Conservation (phyloP, 371 early-diverging fungal genomes). For the Gilbertella persicaria region DNA sequence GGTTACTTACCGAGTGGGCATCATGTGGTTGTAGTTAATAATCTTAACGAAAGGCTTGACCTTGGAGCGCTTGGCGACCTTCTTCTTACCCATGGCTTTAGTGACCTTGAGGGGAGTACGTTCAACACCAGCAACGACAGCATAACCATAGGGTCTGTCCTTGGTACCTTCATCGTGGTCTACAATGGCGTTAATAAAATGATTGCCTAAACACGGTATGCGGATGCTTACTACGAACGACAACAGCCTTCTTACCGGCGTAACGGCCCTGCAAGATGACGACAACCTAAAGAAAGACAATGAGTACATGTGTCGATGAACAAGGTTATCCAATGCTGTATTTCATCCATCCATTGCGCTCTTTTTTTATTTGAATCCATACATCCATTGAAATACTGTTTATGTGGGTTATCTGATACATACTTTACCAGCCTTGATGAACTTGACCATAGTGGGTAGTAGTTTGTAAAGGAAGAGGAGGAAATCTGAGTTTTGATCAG, state of each 20-base stretch:
- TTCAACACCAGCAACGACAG: constrained; percentile 96
- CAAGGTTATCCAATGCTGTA: not conserved
- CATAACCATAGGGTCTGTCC: constrained; percentile 95
- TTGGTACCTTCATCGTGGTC: constrained; percentile 87
- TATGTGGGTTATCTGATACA: constrained; percentile 17
- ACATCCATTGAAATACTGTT: not conserved
- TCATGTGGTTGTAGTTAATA: constrained; percentile 98
- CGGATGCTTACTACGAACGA: constrained; percentile 87
- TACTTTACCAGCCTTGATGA: constrained; percentile 77
- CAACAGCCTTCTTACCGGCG: constrained; percentile 99
- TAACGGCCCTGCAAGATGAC: constrained; percentile 96
- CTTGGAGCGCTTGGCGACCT: constrained; percentile 91
- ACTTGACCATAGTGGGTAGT: constrained; percentile 68
- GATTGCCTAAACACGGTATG: no score
- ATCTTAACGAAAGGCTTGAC: constrained; percentile 99
- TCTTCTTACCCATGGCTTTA: constrained; percentile 92
- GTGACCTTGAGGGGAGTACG: constrained; percentile 96
- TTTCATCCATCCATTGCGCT: constrained; percentile 27
- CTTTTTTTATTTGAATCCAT: constrained; percentile 1
- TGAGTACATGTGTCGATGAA: constrained; percentile 5
- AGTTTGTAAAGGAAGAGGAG: constrained; percentile 36
- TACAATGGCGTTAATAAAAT: no score
- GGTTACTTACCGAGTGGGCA: constrained; percentile 90
- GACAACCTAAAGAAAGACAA: constrained; percentile 75
- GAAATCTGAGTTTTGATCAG: constrained; percentile 13